Percentiles rank a stretch among this genome's conserved stretches.
These are phyloP conservation scores for Debaryomyces subglobosus DNA, from an alignment of 1,139 yeast genomes.

Conservation along the genomic window DNA sequence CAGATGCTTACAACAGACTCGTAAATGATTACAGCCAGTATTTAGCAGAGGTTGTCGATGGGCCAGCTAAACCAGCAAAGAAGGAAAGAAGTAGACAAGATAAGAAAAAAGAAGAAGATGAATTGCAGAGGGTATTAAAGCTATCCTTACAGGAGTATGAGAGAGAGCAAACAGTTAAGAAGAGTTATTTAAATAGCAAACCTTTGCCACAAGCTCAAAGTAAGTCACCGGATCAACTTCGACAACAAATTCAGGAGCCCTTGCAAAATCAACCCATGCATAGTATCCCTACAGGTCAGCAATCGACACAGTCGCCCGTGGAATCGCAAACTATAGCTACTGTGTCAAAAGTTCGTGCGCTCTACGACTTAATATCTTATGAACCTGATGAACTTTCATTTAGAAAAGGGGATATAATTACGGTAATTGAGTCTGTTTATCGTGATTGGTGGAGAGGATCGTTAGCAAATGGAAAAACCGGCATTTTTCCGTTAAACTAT, in stretches of 20 bases:
- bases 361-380: slow-evolving; percentile 75
- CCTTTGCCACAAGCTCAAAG: slow-evolving; percentile 31
- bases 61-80: slow-evolving; percentile 67
- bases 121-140: slow-evolving; percentile 75
- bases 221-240: slow-evolving; percentile 6
- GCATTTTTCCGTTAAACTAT: slow-evolving; percentile 93
- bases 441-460: slow-evolving; percentile 98
- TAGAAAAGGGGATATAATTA: slow-evolving; percentile 74
- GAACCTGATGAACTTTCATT: slow-evolving; percentile 75
- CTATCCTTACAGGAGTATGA: slow-evolving; percentile 72
- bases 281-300: not conserved
- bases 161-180: slow-evolving; percentile 37
- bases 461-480: slow-evolving; percentile 69
- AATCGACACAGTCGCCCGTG: slow-evolving; percentile 7
- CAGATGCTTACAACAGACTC: slow-evolving; percentile 57
- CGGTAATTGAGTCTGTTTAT: slow-evolving; percentile 84
- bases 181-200: slow-evolving; percentile 30
- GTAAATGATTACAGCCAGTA: slow-evolving; percentile 48
- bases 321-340: slow-evolving; percentile 46
- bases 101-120: slow-evolving; percentile 71
- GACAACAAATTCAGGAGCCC: not conserved
- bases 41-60: slow-evolving; percentile 25
- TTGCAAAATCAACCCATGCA: not conserved
- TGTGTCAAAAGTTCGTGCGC: slow-evolving; percentile 74
- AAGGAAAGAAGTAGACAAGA: slow-evolving; percentile 51